These are phyloP conservation scores for Hylodesmum podocarpum DNA, from an alignment of 306 rosid species.

Conservation along the genomic window DNA sequence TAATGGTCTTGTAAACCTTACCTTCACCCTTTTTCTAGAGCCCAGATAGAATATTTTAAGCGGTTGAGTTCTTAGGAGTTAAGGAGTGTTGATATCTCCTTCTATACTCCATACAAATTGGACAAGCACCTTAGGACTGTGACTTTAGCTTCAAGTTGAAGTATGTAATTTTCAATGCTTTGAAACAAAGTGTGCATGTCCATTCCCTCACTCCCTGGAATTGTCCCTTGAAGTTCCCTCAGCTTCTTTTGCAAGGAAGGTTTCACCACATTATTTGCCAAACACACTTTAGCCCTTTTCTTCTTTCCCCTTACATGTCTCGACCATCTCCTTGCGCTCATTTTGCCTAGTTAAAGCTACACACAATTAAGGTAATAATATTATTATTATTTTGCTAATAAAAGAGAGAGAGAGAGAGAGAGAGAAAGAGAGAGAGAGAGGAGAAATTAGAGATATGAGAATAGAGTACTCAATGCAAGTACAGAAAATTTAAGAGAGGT, in stretches of 20 bases:
- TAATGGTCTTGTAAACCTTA: conserved; percentile 1
- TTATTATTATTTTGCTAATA: no score
- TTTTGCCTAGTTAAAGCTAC: conserved; percentile 2
- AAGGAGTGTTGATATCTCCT: neutral
- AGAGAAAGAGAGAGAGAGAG: neutral
- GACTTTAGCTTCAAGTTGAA: conserved; percentile 58
- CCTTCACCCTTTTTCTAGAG: neutral
- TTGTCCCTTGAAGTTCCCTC: conserved; percentile 48
- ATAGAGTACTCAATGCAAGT: neutral
- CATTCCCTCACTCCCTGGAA: conserved; percentile 51
- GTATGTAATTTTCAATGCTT: conserved; percentile 52
- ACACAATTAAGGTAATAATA: neutral
- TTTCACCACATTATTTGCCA: conserved; percentile 21
- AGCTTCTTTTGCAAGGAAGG: conserved; percentile 44
- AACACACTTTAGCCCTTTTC: conserved; percentile 47
- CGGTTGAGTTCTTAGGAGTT: neutral
- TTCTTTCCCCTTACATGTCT: conserved; percentile 46
- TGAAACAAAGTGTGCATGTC: conserved; percentile 47
- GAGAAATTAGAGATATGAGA: neutral
- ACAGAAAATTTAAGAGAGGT: neutral
- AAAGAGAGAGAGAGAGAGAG: neutral
- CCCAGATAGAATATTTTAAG: neutral
- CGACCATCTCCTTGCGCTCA: conserved; percentile 50
- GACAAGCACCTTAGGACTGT: conserved; percentile 56
- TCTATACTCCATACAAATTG: conserved; percentile 57